Evolutionary conservation across 495 filamentous ascomycete species (phyloP).

Genomic region (Penicillium roqueforti): DNA sequence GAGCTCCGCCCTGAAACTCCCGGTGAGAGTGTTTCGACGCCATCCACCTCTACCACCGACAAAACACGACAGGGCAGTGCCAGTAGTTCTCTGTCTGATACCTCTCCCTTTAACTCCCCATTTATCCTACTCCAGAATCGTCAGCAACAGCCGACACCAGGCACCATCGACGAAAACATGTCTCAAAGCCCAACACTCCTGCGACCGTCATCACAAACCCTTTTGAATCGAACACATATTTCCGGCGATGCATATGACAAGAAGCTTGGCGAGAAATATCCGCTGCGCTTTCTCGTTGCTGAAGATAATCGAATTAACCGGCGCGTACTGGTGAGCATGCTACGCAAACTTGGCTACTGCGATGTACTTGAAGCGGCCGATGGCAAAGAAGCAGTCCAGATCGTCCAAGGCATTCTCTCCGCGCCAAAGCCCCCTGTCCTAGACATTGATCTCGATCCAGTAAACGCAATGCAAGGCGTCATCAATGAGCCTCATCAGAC

Average conservation of each 20-base stretch:
- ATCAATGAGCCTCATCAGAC: constrained; percentile 2
- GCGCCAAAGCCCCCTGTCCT: constrained; percentile 17
- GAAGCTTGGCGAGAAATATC: constrained; percentile 53
- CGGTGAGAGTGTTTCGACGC: constrained; percentile 24
- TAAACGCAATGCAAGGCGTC: background rate
- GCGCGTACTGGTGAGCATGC: constrained; percentile 65
- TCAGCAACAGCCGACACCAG: constrained; percentile 35
- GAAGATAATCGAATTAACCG: constrained; percentile 82
- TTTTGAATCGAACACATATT: constrained; percentile 17
- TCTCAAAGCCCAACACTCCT: constrained; percentile 28
- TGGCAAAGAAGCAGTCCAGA: constrained; percentile 65
- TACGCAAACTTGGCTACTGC: constrained; percentile 64
- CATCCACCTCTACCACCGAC: constrained; percentile 23
- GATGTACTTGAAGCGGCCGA: constrained; percentile 67
- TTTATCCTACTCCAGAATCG: constrained; percentile 18
- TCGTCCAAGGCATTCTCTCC: constrained; percentile 47
- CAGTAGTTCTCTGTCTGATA: constrained; percentile 23
- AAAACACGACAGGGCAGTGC: constrained; percentile 22
- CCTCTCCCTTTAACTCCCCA: constrained; percentile 19
- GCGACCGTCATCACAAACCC: constrained; percentile 21
- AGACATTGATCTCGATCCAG: background rate
- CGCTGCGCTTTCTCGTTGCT: constrained; percentile 68
- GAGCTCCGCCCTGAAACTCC: constrained; percentile 40
- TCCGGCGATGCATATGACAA: constrained; percentile 33
- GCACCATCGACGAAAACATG: constrained; percentile 29